These are phyloP conservation scores for Aspergillus puulaauensis DNA, from an alignment of 2,329 filamentous ascomycete genomes.

Conservation along the genomic window DNA sequence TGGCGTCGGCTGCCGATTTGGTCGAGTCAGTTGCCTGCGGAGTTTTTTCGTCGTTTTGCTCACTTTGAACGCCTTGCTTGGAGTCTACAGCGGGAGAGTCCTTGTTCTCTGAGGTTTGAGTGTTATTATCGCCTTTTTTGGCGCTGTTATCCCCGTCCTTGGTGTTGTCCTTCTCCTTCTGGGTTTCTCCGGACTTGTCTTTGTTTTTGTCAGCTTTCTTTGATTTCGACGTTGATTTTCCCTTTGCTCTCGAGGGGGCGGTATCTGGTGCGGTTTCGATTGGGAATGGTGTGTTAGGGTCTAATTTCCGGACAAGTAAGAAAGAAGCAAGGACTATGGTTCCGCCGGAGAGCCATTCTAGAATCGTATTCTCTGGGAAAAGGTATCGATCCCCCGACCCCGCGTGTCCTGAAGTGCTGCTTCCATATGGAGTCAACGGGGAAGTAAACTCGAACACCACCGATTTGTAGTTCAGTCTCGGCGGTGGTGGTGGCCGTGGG, in stretches of 20 bases:
- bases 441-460: constrained; percentile 51
- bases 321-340: constrained; percentile 50
- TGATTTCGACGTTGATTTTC: constrained; percentile 34
- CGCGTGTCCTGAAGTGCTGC: constrained; percentile 40
- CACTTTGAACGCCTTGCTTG: constrained; percentile 8
- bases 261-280: constrained; percentile 33
- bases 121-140: constrained; percentile 8
- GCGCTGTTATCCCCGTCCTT: constrained; percentile 9
- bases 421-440: constrained; percentile 41
- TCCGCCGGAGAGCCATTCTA: constrained; percentile 48
- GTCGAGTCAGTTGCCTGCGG: background rate
- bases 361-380: constrained; percentile 49
- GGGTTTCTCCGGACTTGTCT: constrained; percentile 4
- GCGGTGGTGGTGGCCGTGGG: constrained; percentile 29
- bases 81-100: constrained; percentile 10
- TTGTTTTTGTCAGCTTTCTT: constrained; percentile 37
- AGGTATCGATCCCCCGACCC: constrained; percentile 49
- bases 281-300: constrained; percentile 38
- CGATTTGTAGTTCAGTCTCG: constrained; percentile 44
- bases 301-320: constrained; percentile 45
- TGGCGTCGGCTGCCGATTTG: constrained; percentile 5
- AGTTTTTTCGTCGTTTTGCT: constrained; percentile 13
- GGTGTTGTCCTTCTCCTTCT: constrained; percentile 10
- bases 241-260: constrained; percentile 27
- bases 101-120: constrained; percentile 5